Percentiles rank a stretch among this genome's conserved stretches.
phyloP scores from a whole-genome alignment of 2,329 filamentous ascomycete species.

The Colletotrichum sojae region DNA sequence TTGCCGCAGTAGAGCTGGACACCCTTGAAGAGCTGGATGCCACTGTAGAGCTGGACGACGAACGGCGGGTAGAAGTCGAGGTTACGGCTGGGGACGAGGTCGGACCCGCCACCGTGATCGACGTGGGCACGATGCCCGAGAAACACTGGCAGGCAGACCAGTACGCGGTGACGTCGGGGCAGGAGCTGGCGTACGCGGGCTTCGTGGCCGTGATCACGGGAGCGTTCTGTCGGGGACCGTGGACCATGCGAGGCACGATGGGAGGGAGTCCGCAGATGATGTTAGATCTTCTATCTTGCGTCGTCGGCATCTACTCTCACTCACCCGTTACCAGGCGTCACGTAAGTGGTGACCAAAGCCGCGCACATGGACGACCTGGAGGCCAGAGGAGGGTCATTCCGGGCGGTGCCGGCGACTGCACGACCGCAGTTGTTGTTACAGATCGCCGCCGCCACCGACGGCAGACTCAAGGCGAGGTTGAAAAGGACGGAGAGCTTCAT shows the following conservation, averaged over 20 bases:
- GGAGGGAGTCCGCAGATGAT: no score
- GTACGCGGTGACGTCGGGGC: conserved; percentile 37
- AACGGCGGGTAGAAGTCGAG: background rate
- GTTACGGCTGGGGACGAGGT: conserved; percentile 11
- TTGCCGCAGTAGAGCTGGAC: no score
- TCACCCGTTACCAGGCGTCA: conserved; percentile 26
- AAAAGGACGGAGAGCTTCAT: background rate
- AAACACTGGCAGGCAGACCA: conserved; percentile 44
- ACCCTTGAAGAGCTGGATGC: background rate
- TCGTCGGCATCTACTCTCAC: background rate
- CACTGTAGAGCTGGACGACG: background rate
- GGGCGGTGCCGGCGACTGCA: conserved; percentile 12
- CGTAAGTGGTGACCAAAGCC: conserved; percentile 28
- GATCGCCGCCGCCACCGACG: background rate
- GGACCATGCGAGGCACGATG: no score
- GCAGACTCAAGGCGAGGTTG: background rate
- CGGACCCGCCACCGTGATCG: conserved; percentile 28
- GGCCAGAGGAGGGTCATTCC: conserved; percentile 5
- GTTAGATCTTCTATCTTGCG: no score
- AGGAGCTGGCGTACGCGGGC: conserved; percentile 41
- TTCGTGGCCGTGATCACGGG: conserved; percentile 8
- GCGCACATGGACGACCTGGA: conserved; percentile 30
- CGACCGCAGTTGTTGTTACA: conserved; percentile 38
- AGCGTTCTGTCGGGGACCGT: no score
- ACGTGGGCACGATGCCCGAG: conserved; percentile 36